Base-by-base conservation (phyloP, 768 basidiomycete genomes). In the Suillus decipiens region DNA sequence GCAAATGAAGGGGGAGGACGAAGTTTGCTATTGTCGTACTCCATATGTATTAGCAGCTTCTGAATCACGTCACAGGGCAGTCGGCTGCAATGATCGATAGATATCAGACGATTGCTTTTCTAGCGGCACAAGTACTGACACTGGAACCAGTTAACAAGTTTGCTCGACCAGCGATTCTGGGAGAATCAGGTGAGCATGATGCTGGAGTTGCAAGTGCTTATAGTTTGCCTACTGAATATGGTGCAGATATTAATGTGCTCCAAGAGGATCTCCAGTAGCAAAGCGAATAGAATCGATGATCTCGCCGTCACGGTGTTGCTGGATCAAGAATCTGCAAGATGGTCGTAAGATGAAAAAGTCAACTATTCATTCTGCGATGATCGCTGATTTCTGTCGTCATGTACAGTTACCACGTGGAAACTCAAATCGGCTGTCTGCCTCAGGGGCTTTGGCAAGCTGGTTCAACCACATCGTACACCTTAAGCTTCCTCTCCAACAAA, bases 21-120 rank as follows among this genome's bases (percentile, higher is more conserved):
- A 64, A 37, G 64, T 64, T 63, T n/a, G 48, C 63, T 63, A 57
- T 33, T 59, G 64, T 68, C 62, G 61, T 62, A 61, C 53, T 15
- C 11, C 10, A 33, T 34, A 53, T 53, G 5, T 34, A 53, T 34
- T 37, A 12, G 37, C 22, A 12, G n/a, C 41, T 61, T 60, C 28
- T 28, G 28, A 28, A 28, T 28, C 48, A 63, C 60, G 59, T 61
- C 42, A 56, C 50, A 53, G 51, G 51, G 51, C 28, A 17, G 14
- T 59, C 61, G 54, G 64, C 42, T 63, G 41, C 61, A 55, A 62
- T 64, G 36, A 31, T n/a, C 19, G 24, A 28, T 12, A 48, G 39
- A 36, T 48, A 57, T 8, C 1, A 28, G 28, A 28, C 3, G 28
- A 19, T 24, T 57, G 37, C 39, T 19, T 15, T 36, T 22, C 22